A percentile compares a stretch with the other conserved stretches of the same genome.
phyloP scores from a whole-genome alignment of 1,139 yeast species.

The Yamadazyma aaseri region DNA sequence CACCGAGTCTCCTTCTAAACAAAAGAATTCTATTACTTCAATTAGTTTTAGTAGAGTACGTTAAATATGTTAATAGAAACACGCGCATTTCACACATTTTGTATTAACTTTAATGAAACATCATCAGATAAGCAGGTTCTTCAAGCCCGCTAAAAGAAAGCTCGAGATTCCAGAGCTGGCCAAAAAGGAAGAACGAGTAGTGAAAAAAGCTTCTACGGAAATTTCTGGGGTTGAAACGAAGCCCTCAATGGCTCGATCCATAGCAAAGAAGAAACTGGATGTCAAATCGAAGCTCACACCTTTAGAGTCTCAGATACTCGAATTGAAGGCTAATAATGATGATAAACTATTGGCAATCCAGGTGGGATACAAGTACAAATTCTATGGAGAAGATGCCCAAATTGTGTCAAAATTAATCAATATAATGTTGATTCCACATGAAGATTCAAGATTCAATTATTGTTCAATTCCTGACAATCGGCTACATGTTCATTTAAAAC shows the following conservation, averaged over 20 bases:
- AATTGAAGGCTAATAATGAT: conserved; percentile 54
- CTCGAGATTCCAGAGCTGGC: conserved; percentile 3
- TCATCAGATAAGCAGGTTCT: conserved; percentile 30
- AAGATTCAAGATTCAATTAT: conserved; percentile 58
- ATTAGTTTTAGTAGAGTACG: conserved; percentile 37
- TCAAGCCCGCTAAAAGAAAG: conserved; percentile 12
- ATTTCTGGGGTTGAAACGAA: neutral
- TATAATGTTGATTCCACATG: conserved; percentile 65
- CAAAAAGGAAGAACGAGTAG: neutral
- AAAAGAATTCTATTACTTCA: conserved; percentile 15
- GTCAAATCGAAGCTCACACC: conserved; percentile 53
- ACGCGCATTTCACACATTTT: neutral
- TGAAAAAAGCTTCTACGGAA: neutral
- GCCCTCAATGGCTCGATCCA: neutral
- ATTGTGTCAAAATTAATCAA: conserved; percentile 64
- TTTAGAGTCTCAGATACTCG: conserved; percentile 71
- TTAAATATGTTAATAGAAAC: too few species aligned
- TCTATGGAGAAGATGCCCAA: conserved; percentile 82
- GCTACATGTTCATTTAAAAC: conserved; percentile 69
- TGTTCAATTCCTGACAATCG: conserved; percentile 82
- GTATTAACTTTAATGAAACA: conserved; percentile 18
- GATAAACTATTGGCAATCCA: conserved; percentile 79
- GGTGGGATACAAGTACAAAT: conserved; percentile 88
- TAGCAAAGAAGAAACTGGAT: neutral
- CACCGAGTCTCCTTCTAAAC: conserved; percentile 11